Percentiles rank a stretch among this genome's conserved stretches.
Evolutionary conservation across 2,329 filamentous ascomycete genomes (phyloP).

Genomic region (Fusarium concolor): DNA sequence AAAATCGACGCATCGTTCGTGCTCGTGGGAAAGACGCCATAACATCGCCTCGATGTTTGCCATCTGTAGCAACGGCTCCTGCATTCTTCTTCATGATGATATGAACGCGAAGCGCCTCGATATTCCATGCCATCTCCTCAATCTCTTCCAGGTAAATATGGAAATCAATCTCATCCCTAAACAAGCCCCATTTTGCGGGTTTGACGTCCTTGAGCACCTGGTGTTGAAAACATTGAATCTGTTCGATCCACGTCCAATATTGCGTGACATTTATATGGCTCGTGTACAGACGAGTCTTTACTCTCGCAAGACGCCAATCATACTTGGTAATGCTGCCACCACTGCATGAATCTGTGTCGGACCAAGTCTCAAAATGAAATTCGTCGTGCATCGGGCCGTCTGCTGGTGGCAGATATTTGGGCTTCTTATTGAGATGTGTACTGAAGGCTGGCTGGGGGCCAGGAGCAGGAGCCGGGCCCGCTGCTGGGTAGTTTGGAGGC

Average conservation of each 20-base stretch:
- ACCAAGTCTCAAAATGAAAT: constrained; percentile 60
- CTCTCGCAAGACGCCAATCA: constrained; percentile 65
- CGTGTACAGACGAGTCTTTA: constrained; percentile 62
- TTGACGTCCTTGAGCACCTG: constrained; percentile 62
- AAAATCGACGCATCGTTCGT: constrained; percentile 64
- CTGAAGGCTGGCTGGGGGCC: constrained; percentile 21
- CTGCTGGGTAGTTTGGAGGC: constrained; percentile 5
- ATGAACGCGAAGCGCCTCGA: constrained; percentile 56
- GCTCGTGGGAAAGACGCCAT: constrained; percentile 65
- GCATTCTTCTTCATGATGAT: constrained; percentile 53
- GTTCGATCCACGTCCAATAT: constrained; percentile 65
- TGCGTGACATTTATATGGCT: constrained; percentile 63
- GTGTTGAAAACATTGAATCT: constrained; percentile 61
- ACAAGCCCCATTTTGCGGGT: constrained; percentile 61
- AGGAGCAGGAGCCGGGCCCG: not conserved
- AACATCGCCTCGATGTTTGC: constrained; percentile 58
- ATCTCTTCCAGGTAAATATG: constrained; percentile 61
- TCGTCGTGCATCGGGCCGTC: constrained; percentile 49
- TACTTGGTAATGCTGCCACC: constrained; percentile 57
- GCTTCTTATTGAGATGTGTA: constrained; percentile 44
- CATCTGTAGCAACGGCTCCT: constrained; percentile 45
- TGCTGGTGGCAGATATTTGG: constrained; percentile 40
- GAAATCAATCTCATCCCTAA: constrained; percentile 64
- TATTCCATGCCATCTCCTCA: constrained; percentile 58
- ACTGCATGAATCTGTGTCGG: constrained; percentile 64